Base-by-base conservation (phyloP, 768 basidiomycete species). In the Russula olivacea region DNA sequence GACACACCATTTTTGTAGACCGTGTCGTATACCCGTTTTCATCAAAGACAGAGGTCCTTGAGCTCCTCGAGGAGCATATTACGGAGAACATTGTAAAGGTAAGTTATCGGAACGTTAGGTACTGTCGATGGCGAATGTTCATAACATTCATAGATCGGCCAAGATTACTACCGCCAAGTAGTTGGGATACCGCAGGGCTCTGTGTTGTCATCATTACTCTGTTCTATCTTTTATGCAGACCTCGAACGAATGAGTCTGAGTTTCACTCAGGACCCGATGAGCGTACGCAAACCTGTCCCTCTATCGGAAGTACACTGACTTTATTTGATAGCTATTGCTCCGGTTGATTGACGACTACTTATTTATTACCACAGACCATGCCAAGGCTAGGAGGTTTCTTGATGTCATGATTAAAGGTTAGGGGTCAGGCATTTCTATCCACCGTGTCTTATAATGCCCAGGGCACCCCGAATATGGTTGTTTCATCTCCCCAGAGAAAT, bases 181-280 rank as follows among this genome's bases (percentile, higher is more conserved):
- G 83, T 91, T 32, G 97, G 97, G 2, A 99, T 99, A 25, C 96
- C 97, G 1, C 97, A 99, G 73, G 97, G 97, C 23, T 98, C 95
- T 2, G 85, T 94, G n/a, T 76, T 98, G n/a, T 97, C 94, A 8
- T 82, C 89, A 0, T 71, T 98, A n/a, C 76, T 99, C 1, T 99
- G 97, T 72, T 89, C 90, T 1, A 91, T 95, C 74, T 97, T 92
- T 72, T 99, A 98, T 68, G 95, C 93, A 7, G 88, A 96, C 70
- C 78, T 99, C 63, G 97, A 98, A 73, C 81, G 76, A 34, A 76
- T 70, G 8, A 79, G 82, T 48, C 76, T 78, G 32, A 72, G 75
- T 43, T 85, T 89, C 65, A 81, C 80, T 2, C 71, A 80, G 4
- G 83, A 87, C 55, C 74, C 77, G 0, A 73, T 82, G 43, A 87